Base-by-base conservation (phyloP, 345 rosid species). In the Ailanthus altissimus region DNA sequence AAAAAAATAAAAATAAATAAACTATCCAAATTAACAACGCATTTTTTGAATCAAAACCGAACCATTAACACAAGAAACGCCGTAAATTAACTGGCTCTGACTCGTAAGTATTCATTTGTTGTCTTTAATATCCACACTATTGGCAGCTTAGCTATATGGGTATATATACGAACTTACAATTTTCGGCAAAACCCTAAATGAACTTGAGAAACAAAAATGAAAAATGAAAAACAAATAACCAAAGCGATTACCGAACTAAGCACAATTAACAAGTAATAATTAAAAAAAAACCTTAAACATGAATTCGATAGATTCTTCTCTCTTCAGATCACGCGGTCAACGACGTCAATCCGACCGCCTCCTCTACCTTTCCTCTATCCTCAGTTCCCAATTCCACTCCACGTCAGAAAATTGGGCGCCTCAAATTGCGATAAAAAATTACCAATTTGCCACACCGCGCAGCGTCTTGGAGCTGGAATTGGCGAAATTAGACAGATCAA, bases 401-500 rank as follows among this genome's bases (percentile, higher is more conserved):
- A 67, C 23, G 18, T 21, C 14, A 23, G 20, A 32, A 67, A 67
- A 45, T 32, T 32, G 38, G 38, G 38, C 50, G 47, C 26, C n/a
- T 13, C 0, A 12, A n/a, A 47, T 16, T 45, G n/a, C n/a, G n/a
- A n/a, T 14, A 6, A 0, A 26, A 25, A 75, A 23, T n/a, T 64
- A 1, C 16, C 4, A 72, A 66, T 50, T 65, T 20, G 54, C 53
- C 26, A 16, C 38, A 60, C 3, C 2, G 13, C 21, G 49, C 38
- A 53, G 50, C 36, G 50, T 75, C 38, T 16, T 5, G 53, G 72
- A 26, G 62, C 11, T 5, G 63, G 64, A 75, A 47, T 49, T 38
- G 63, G 42, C 25, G 16, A 38, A 60, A 77, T 45, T 46, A 20
- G 68, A 77, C 0, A 49, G 79, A 77, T 77, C 79, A 60, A 21